Conservation (phyloP, 2,329 filamentous ascomycete species). For the Harringtonia lauricola region DNA sequence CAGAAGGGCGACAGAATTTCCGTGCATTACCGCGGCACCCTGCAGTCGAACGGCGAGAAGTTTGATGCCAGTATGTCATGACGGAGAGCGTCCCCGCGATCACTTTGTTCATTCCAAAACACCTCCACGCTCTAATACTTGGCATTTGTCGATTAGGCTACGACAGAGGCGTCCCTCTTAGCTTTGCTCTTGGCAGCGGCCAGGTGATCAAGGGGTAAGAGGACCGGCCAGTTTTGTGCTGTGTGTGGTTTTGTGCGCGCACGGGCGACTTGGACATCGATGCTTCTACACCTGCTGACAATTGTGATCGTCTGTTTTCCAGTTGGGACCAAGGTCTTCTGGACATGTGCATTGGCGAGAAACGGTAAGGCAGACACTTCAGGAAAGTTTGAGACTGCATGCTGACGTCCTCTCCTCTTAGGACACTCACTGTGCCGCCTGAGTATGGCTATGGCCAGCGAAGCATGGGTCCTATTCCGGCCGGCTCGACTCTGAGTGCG, state of each 20-base stretch:
- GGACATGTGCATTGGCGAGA: slow-evolving; percentile 94
- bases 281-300: neutral
- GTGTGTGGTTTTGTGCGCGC: neutral
- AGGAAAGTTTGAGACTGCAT: slow-evolving; percentile 4
- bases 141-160: too few species aligned
- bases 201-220: slow-evolving; percentile 80
- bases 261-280: too few species aligned
- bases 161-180: slow-evolving; percentile 63
- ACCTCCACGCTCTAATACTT: neutral
- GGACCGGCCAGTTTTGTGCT: slow-evolving; percentile 9
- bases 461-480: slow-evolving; percentile 72
- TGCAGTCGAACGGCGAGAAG: slow-evolving; percentile 59
- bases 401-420: slow-evolving; percentile 19
- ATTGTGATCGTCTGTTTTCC: neutral
- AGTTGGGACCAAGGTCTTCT: slow-evolving; percentile 85
- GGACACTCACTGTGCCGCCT: slow-evolving; percentile 82
- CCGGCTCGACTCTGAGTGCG: slow-evolving; percentile 63
- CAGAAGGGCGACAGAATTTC: slow-evolving; percentile 65
- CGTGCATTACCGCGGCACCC: slow-evolving; percentile 82
- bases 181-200: slow-evolving; percentile 67
- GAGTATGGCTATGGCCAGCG: slow-evolving; percentile 71
- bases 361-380: slow-evolving; percentile 38
- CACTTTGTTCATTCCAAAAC: too few species aligned
- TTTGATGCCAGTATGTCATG: slow-evolving; percentile 62
- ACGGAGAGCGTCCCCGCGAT: too few species aligned